phyloP scores from a whole-genome alignment of 2,329 filamentous ascomycete genomes.

The Hortaea sp. region DNA sequence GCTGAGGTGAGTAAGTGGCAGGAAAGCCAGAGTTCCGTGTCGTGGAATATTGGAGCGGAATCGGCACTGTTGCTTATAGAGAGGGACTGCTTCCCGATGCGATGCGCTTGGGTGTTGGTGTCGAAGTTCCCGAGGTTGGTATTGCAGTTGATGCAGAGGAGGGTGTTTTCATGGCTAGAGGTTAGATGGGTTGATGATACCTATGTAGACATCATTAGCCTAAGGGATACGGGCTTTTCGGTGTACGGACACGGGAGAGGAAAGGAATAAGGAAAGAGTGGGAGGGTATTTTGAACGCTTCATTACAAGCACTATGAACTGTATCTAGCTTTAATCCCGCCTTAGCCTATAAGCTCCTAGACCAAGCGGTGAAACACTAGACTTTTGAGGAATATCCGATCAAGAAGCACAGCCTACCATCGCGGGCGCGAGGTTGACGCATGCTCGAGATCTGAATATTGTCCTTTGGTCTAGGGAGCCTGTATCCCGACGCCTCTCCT shows the following conservation, averaged over 20 bases:
- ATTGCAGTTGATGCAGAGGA: conserved; percentile 30
- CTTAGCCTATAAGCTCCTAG: conserved; percentile 20
- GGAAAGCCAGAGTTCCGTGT: conserved; percentile 37
- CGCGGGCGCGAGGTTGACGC: conserved; percentile 14
- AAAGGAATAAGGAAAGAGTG: not conserved
- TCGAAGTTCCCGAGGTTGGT: conserved; percentile 32
- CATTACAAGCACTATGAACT: conserved; percentile 7
- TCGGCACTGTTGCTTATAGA: not conserved
- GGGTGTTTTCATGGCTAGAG: not conserved
- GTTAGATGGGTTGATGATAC: not conserved
- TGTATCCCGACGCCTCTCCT: conserved; percentile 26
- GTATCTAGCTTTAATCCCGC: conserved; percentile 25
- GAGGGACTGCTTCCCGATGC: conserved; percentile 17
- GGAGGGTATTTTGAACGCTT: not conserved
- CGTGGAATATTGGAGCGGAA: not conserved
- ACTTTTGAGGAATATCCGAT: conserved; percentile 1
- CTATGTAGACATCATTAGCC: not conserved
- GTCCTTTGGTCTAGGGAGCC: conserved; percentile 21
- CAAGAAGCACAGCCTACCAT: conserved; percentile 8
- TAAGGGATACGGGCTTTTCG: too few species aligned
- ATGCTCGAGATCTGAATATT: conserved; percentile 4
- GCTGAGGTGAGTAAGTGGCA: conserved; percentile 47
- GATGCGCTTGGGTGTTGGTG: conserved; percentile 32
- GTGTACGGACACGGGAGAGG: too few species aligned
- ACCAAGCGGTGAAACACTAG: conserved; percentile 22